Conservation (phyloP, 2,329 filamentous ascomycete genomes). For the Volutella citrinella region DNA sequence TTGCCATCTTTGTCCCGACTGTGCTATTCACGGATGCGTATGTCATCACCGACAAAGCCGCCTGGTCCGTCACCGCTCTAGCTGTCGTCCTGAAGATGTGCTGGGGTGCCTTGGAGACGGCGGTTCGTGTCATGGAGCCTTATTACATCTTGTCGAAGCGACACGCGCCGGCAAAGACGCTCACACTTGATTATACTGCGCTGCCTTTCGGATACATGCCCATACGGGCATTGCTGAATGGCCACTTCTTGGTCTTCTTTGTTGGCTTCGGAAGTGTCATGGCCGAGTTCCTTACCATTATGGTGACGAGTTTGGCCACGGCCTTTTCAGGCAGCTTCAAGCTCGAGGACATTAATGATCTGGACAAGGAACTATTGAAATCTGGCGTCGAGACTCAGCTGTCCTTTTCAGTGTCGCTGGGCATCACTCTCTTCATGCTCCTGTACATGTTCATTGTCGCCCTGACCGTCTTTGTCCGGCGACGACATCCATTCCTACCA, state of each 20-base stretch:
- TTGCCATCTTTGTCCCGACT: constrained; percentile 56
- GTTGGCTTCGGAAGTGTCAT: constrained; percentile 70
- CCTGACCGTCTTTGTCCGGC: constrained; percentile 55
- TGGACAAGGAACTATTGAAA: constrained; percentile 35
- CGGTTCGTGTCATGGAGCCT: constrained; percentile 70
- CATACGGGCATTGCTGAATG: constrained; percentile 58
- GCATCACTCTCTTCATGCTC: constrained; percentile 61
- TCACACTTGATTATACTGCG: constrained; percentile 71
- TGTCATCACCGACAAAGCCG: constrained; percentile 56
- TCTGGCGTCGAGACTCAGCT: constrained; percentile 57
- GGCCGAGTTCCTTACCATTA: constrained; percentile 69
- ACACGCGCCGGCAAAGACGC: constrained; percentile 61
- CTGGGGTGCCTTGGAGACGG: constrained; percentile 67
- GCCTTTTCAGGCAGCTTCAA: constrained; percentile 44
- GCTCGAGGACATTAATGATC: constrained; percentile 11
- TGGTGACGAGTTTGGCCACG: constrained; percentile 62
- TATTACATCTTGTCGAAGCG: constrained; percentile 68
- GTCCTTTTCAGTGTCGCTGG: constrained; percentile 66
- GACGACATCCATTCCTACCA: constrained; percentile 69
- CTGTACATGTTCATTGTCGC: constrained; percentile 61
- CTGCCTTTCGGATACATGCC: constrained; percentile 67
- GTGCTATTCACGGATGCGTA: constrained; percentile 59
- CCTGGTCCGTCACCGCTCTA: constrained; percentile 63
- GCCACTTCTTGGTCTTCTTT: constrained; percentile 62
- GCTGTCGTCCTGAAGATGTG: constrained; percentile 65